Base-by-base conservation (phyloP, 768 basidiomycete species). In the Lactifluus subvellereus region DNA sequence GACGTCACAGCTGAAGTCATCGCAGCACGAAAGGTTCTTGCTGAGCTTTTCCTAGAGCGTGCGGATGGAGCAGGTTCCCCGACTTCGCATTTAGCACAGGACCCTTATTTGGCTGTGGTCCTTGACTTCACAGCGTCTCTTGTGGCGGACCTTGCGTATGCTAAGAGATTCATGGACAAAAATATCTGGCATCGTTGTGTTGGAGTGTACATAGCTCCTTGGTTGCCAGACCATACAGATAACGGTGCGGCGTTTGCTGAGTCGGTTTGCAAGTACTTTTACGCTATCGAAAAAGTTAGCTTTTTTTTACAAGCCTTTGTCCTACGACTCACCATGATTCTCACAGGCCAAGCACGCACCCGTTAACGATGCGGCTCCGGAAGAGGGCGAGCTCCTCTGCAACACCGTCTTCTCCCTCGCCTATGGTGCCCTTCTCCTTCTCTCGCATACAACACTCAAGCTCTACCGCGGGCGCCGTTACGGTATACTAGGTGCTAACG, bases 401-500 rank as follows among this genome's bases (percentile, higher is more conserved):
- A 87, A 98, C 73, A 94, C 94, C 1, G 82, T 94, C 48, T 98
- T 98, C 78, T 97, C 94, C 30, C 81, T 98, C 64, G 94, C 96
- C 20, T 98, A 98, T 72, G 96, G 96, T 68, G 92, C 95, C 55
- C 82, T 98, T 52, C 81, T 98, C 8, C 84, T 98, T 66, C 84
- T 98, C 67, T 98, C 96, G 50, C 95, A 98, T 75, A 98, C 96
- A 30, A 88, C 82, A 33, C 82, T 98, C 62, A 88, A 90, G 64
- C 84, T 98, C 61, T 80, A 91, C 72, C 90, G 93, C 69, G 96
- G 95, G 33, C 85, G 86, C 68, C 84, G 95, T 65, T 98, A 98
- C 76, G 95, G 96, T 71, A 93, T 98, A 68, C 86, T 96, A 52
- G 96, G 94, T 33, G 82, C 89, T n/a, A 98, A 98, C 73, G 96